Evolutionary conservation across 257 asterid species (phyloP), one percentile per base, ranked within the genome.

Genomic region (Mitragyna speciosa): DNA sequence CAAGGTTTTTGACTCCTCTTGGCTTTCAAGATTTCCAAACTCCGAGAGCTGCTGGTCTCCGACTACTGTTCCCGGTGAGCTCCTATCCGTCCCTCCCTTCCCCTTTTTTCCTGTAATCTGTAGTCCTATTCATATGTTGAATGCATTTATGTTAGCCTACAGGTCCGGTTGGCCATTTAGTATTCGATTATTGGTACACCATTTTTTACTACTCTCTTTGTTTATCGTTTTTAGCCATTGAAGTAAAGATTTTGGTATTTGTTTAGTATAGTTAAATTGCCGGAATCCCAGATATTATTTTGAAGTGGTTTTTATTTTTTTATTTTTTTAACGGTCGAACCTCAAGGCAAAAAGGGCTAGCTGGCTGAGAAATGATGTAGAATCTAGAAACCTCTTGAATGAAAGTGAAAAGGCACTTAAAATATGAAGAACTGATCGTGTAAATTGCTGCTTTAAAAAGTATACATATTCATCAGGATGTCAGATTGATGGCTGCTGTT

Each of bases 1-100:
- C 7, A 56, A 33, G 16, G 5, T 0, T 49, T 49, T 56, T 74
- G 69, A 58, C 41, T 17, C 49, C 41, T 5, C 43, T 59, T 59
- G 30, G 66, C 24, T 24, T 59, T 64, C 39, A 26, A 20, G 73
- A 22, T 31, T 30, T 22, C 52, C 51, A 26, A 28, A 48, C 74
- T 43, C 47, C 49, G 63, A 76, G 80, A 41, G 16, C 12, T 26
- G 11, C 39, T 17, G 39, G 28, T 14, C 33, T 36, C 69, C 30
- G 5, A 45, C 45, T 54, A 49, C 75, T 24, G 24, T 43, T 16
- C 70, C 68, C 76, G 51, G 76, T 73, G 69, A 70, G 70, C 58
- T 70, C 56, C 70, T 49, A 17, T 68, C 41, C 3, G 36, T 14
- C 26, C n/a, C 26, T 11, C 8, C 5, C 8, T 4, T 51, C 11